phyloP scores from a whole-genome alignment of 371 early-diverging fungal species.

The Rhizopus sp. region DNA sequence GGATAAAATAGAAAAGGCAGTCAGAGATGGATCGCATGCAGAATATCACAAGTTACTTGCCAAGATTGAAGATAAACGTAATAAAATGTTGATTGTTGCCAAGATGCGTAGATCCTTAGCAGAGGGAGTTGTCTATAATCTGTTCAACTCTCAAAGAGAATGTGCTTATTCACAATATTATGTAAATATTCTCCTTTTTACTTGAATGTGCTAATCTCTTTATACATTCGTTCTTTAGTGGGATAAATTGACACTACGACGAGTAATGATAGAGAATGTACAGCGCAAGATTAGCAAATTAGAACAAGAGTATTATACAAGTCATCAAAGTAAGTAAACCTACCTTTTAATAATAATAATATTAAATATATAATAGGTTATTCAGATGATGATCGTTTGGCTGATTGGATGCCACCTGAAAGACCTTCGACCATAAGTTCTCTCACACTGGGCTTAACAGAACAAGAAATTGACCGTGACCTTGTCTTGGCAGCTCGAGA shows the following conservation, averaged over 20 bases:
- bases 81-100: conserved; percentile 20
- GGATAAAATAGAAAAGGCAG: conserved; percentile 31
- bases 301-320: conserved; percentile 37
- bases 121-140: conserved; percentile 23
- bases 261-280: conserved; percentile 35
- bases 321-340: conserved; percentile 28
- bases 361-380: conserved; percentile 23
- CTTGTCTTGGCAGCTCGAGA: conserved; percentile 27
- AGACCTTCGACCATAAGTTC: conserved; percentile 39
- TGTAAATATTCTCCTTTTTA: conserved; percentile 17
- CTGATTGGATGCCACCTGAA: conserved; percentile 39
- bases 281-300: conserved; percentile 31
- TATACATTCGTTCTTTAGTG: conserved; percentile 20
- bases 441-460: conserved; percentile 36
- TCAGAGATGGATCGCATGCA: conserved; percentile 32
- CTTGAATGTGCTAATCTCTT: not conserved
- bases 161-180: conserved; percentile 34
- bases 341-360: not conserved
- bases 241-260: conserved; percentile 32
- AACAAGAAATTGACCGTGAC: conserved; percentile 33
- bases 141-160: conserved; percentile 27
- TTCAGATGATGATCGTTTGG: conserved; percentile 38
- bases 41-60: conserved; percentile 29
- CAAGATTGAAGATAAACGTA: conserved; percentile 27
- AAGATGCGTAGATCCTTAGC: conserved; percentile 33